Evolutionary conservation across 73 alveolate species (phyloP).

Genomic region (Tetrahymena malaccensis): DNA sequence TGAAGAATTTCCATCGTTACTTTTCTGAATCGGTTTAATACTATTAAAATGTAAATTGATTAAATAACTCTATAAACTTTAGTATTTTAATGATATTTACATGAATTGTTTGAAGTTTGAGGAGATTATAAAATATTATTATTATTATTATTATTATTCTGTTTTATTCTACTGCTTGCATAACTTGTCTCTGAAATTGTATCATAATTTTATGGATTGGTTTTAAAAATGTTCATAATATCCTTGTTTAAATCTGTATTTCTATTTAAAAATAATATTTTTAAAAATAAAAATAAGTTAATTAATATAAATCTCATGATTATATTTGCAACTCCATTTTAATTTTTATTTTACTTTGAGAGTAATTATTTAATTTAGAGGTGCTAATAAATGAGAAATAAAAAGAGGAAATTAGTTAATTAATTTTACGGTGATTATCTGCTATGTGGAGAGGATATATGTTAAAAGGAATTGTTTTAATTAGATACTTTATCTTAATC

Average conservation of each 20-base stretch:
- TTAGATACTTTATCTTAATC: neutral
- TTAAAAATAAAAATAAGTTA: no score
- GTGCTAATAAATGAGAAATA: no score
- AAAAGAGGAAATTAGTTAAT: no score
- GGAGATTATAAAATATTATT: no score
- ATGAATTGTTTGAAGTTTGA: neutral
- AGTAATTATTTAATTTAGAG: no score
- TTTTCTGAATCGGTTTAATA: neutral
- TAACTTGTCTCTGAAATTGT: neutral
- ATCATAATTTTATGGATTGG: neutral
- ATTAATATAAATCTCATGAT: no score
- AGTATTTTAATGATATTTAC: neutral
- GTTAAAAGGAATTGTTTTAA: neutral
- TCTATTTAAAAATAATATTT: neutral
- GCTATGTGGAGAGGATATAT: neutral
- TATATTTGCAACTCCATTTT: no score
- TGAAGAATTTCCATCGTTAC: neutral
- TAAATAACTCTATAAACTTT: no score
- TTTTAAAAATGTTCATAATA: neutral
- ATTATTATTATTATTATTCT: neutral
- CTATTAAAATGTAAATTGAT: neutral
- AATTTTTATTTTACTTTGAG: no score
- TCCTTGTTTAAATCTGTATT: neutral
- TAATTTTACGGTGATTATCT: neutral
- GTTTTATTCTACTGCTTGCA: neutral